Conservation (phyloP, 257 asterid species). For the Solanum commersonii region DNA sequence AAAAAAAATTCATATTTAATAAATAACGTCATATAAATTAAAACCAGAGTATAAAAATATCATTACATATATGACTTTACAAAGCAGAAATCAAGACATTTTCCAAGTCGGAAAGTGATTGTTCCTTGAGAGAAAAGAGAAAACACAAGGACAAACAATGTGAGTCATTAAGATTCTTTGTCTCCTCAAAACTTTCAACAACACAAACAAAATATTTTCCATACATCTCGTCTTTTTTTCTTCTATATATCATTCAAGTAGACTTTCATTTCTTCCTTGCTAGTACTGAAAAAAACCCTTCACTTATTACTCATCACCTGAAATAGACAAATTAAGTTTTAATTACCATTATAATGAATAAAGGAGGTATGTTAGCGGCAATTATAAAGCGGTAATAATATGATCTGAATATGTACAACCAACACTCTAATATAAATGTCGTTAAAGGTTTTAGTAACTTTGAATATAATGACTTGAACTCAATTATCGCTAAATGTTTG, state of each 20-base stretch:
- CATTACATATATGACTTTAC: background rate
- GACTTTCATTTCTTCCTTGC: background rate
- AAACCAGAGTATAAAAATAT: background rate
- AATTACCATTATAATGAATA: background rate
- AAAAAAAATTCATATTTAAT: background rate
- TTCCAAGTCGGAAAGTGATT: background rate
- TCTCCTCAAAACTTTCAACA: background rate
- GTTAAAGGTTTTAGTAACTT: background rate
- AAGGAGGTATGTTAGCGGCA: background rate
- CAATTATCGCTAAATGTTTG: background rate
- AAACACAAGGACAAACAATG: background rate
- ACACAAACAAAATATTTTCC: background rate
- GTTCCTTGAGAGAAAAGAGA: background rate
- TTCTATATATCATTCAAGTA: background rate
- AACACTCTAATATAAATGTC: background rate
- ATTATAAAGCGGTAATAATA: background rate
- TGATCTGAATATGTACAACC: background rate
- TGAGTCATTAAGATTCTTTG: background rate
- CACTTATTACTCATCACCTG: constrained; percentile 11
- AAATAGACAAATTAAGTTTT: background rate
- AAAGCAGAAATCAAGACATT: background rate
- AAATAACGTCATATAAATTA: background rate
- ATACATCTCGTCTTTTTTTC: background rate
- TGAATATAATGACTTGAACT: background rate
- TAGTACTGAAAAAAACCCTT: background rate